These are phyloP conservation scores for Eurotiales sp. DNA, from an alignment of 2,329 filamentous ascomycete genomes.

Conservation along the genomic window DNA sequence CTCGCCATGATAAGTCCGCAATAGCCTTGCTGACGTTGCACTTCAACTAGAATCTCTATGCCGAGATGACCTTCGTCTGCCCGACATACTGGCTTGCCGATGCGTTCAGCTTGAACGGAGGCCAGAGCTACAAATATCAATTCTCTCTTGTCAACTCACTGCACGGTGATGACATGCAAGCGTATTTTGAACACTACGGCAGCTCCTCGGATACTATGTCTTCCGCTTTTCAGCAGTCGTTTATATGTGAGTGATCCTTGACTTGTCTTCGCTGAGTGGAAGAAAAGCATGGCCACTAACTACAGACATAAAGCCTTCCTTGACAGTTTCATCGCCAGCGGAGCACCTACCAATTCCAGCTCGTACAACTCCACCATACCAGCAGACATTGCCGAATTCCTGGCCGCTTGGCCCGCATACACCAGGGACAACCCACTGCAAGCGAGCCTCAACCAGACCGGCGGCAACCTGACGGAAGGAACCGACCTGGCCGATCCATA, in stretches of 20 bases:
- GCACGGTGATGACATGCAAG: constrained; percentile 59
- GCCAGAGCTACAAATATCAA: constrained; percentile 46
- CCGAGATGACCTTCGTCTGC: constrained; percentile 55
- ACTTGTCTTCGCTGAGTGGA: too few relatives aligned
- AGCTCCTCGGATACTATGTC: constrained; percentile 9
- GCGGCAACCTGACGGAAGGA: constrained; percentile 25
- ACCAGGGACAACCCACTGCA: constrained; percentile 29
- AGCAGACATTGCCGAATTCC: background rate
- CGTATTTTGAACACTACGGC: constrained; percentile 29
- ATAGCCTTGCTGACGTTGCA: background rate
- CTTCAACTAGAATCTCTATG: constrained; percentile 51
- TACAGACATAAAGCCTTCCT: constrained; percentile 26
- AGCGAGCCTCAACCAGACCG: constrained; percentile 48
- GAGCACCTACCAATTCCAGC: constrained; percentile 33
- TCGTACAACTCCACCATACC: constrained; percentile 23
- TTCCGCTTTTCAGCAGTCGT: constrained; percentile 14
- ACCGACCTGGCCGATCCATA: constrained; percentile 16
- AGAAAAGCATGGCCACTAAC: background rate
- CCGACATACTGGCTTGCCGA: constrained; percentile 54
- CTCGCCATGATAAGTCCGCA: too few relatives aligned
- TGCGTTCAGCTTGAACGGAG: constrained; percentile 36
- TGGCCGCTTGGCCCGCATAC: constrained; percentile 35
- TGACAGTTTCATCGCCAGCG: constrained; percentile 46
- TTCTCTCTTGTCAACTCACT: constrained; percentile 64
- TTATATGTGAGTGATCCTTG: constrained; percentile 22